phyloP scores from a whole-genome alignment of 2,329 filamentous ascomycete species.

The Dothidotthia symphoricarpi region DNA sequence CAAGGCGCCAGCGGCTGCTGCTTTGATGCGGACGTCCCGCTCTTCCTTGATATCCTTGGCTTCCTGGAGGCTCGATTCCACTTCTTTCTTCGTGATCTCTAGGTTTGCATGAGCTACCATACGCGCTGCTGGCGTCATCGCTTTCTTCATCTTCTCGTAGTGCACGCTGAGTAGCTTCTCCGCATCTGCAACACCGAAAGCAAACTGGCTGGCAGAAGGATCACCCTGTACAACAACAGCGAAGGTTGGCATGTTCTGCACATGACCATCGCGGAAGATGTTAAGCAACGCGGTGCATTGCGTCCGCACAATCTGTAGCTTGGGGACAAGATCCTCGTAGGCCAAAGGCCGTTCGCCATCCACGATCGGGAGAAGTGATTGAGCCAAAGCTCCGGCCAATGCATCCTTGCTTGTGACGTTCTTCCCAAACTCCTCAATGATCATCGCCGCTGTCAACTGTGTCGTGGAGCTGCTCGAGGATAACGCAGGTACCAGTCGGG shows the following conservation, averaged over 20 bases:
- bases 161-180: slow-evolving; percentile 84
- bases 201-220: slow-evolving; percentile 82
- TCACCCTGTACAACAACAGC: slow-evolving; percentile 94
- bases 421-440: slow-evolving; percentile 85
- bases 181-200: slow-evolving; percentile 83
- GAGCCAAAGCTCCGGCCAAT: slow-evolving; percentile 60
- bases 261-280: slow-evolving; percentile 72
- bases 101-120: slow-evolving; percentile 79
- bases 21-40: slow-evolving; percentile 81
- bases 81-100: slow-evolving; percentile 70
- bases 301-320: slow-evolving; percentile 81
- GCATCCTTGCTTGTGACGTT: slow-evolving; percentile 44
- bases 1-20: slow-evolving; percentile 81
- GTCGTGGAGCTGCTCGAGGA: slow-evolving; percentile 77
- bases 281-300: slow-evolving; percentile 89
- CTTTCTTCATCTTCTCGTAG: slow-evolving; percentile 83
- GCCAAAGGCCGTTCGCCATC: slow-evolving; percentile 76
- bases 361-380: slow-evolving; percentile 69
- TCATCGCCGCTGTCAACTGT: slow-evolving; percentile 77
- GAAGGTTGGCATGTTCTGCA: slow-evolving; percentile 68
- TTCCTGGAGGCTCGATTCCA: slow-evolving; percentile 72
- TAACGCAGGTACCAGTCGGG: slow-evolving; percentile 64
- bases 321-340: slow-evolving; percentile 88
- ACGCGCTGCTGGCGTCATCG: slow-evolving; percentile 82
- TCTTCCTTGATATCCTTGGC: slow-evolving; percentile 75